phyloP scores from a whole-genome alignment of 495 filamentous ascomycete species.

The Penicillium coffeae region DNA sequence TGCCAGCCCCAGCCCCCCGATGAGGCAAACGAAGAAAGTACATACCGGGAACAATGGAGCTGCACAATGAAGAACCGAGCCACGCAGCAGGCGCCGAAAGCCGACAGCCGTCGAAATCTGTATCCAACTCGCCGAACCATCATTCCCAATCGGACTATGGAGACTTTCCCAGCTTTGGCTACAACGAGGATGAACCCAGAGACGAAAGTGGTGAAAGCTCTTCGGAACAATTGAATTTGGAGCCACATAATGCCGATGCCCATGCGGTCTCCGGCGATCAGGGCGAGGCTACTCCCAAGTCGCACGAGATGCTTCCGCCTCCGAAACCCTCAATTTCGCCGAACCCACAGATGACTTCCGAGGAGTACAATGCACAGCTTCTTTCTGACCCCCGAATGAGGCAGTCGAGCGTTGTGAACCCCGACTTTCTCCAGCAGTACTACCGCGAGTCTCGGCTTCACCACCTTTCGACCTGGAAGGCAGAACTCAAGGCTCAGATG shows the following conservation, averaged over 20 bases:
- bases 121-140: conserved; percentile 1
- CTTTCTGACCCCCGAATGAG: conserved; percentile 77
- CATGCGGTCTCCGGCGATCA: background rate
- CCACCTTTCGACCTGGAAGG: conserved; percentile 94
- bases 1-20: background rate
- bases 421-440: conserved; percentile 88
- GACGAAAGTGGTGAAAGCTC: background rate
- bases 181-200: conserved; percentile 16
- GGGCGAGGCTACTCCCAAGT: background rate
- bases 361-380: conserved; percentile 84
- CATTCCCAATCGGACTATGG: conserved; percentile 40
- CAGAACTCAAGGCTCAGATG: conserved; percentile 81
- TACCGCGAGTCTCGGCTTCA: conserved; percentile 92
- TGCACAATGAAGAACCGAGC: background rate
- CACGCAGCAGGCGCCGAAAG: background rate
- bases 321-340: conserved; percentile 10
- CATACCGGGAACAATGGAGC: background rate
- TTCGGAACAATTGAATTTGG: background rate
- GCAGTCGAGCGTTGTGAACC: conserved; percentile 82
- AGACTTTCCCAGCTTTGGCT: conserved; percentile 41
- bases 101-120: no score
- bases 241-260: background rate
- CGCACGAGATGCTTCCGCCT: conserved; percentile 4
- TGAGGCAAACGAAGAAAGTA: no score
- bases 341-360: conserved; percentile 62